These are phyloP conservation scores for Calonectria crousiana DNA, from an alignment of 2,329 filamentous ascomycete genomes.

Conservation along the genomic window DNA sequence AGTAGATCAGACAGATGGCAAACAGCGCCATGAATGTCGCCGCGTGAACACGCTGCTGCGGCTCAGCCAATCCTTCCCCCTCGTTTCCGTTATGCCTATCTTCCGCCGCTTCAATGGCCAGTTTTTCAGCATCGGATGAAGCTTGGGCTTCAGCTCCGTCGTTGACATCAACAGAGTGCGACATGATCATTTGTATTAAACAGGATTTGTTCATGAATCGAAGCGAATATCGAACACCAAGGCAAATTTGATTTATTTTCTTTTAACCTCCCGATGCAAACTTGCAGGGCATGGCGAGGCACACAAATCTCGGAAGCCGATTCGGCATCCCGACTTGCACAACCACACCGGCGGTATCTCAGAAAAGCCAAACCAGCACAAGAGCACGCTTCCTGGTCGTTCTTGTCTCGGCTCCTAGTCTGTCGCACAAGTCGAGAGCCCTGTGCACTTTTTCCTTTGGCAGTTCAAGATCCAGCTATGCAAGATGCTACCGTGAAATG, in stretches of 20 bases:
- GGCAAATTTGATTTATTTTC: too few species aligned
- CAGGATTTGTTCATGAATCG: background rate
- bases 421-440: background rate
- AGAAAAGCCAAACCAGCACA: background rate
- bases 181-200: background rate
- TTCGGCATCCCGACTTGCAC: conserved; percentile 16
- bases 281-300: background rate
- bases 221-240: too few species aligned
- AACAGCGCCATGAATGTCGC: conserved; percentile 28
- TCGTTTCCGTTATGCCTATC: background rate
- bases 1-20: conserved; percentile 31
- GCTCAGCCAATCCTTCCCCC: conserved; percentile 1
- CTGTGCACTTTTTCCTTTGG: too few species aligned
- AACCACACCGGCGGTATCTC: background rate
- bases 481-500: background rate
- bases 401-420: background rate
- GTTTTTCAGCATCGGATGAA: background rate
- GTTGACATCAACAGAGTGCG: background rate
- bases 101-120: background rate
- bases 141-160: background rate
- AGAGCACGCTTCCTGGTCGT: background rate
- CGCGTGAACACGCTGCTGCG: conserved; percentile 14
- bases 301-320: conserved; percentile 25
- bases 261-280: background rate
- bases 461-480: background rate